These are phyloP conservation scores for Malassezia sp. DNA, from an alignment of 1,284 basidiomycete genomes.

Conservation along the genomic window DNA sequence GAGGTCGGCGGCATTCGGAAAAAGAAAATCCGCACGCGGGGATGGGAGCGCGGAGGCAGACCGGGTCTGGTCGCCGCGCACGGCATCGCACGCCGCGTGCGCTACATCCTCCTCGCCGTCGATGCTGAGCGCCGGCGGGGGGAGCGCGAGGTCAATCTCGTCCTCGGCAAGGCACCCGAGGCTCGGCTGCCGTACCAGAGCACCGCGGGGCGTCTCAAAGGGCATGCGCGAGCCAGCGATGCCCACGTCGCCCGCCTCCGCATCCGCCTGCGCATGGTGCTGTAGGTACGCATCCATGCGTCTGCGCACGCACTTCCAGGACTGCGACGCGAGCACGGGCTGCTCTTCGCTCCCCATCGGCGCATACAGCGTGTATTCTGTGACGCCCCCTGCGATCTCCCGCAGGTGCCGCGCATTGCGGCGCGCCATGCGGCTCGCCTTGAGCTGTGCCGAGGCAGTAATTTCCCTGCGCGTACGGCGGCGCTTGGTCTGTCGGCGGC, in stretches of 20 bases:
- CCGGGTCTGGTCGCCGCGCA: not conserved
- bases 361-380: constrained; percentile 40
- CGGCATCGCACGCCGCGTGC: not conserved
- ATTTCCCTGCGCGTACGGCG: not conserved
- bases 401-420: constrained; percentile 34
- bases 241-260: constrained; percentile 35
- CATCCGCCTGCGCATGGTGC: constrained; percentile 33
- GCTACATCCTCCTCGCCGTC: not conserved
- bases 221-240: constrained; percentile 7
- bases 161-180: not conserved
- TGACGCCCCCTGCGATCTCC: constrained; percentile 39
- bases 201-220: not conserved
- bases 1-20: constrained; percentile 15
- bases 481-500: not conserved
- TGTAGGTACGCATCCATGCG: constrained; percentile 34
- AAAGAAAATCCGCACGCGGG: too few species aligned
- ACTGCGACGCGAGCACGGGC: constrained; percentile 17
- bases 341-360: constrained; percentile 24
- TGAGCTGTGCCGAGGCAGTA: constrained; percentile 2
- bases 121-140: constrained; percentile 31
- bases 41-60: too few species aligned
- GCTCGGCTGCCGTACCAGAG: constrained; percentile 10
- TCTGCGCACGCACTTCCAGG: constrained; percentile 25
- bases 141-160: constrained; percentile 34
- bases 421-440: constrained; percentile 37